Percentiles rank a stretch among this genome's conserved stretches.
These are phyloP conservation scores for Cryptococcus sp. DNA, from an alignment of 1,284 basidiomycete species.

Conservation along the genomic window DNA sequence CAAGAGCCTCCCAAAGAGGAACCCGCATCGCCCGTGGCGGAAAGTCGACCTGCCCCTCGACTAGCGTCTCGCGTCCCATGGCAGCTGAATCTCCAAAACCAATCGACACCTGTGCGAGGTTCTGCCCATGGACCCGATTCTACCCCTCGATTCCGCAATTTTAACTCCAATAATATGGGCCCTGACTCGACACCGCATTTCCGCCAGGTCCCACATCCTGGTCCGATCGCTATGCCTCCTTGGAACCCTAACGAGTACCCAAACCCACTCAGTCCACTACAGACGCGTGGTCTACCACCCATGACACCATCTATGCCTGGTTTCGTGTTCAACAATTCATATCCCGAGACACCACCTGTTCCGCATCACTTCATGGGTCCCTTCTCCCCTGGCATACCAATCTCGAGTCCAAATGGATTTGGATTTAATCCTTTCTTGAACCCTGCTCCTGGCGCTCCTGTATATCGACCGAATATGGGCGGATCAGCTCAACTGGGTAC, in stretches of 20 bases:
- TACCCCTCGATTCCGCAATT: neutral
- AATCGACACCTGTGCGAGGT: slow-evolving; percentile 7
- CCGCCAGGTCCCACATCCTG: slow-evolving; percentile 32
- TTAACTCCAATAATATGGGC: slow-evolving; percentile 1
- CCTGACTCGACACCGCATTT: slow-evolving; percentile 16
- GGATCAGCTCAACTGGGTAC: slow-evolving; percentile 40
- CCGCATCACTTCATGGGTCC: slow-evolving; percentile 43
- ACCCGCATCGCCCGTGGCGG: no score
- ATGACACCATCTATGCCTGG: slow-evolving; percentile 51
- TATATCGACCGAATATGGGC: slow-evolving; percentile 23
- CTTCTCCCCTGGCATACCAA: slow-evolving; percentile 45
- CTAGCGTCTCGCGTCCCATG: slow-evolving; percentile 13
- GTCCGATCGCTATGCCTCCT: slow-evolving; percentile 41
- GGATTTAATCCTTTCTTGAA: slow-evolving; percentile 46
- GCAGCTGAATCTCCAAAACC: slow-evolving; percentile 17
- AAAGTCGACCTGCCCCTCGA: neutral
- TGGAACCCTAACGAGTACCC: slow-evolving; percentile 28
- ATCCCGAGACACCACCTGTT: slow-evolving; percentile 45
- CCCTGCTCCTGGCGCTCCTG: slow-evolving; percentile 47
- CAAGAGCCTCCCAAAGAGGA: no score
- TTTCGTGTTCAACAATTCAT: slow-evolving; percentile 45
- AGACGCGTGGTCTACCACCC: slow-evolving; percentile 41
- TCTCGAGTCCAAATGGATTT: slow-evolving; percentile 37
- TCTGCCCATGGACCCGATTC: neutral
- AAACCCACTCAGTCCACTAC: slow-evolving; percentile 41